phyloP scores from a whole-genome alignment of 495 filamentous ascomycete genomes.

The Pyrenula massariospora region DNA sequence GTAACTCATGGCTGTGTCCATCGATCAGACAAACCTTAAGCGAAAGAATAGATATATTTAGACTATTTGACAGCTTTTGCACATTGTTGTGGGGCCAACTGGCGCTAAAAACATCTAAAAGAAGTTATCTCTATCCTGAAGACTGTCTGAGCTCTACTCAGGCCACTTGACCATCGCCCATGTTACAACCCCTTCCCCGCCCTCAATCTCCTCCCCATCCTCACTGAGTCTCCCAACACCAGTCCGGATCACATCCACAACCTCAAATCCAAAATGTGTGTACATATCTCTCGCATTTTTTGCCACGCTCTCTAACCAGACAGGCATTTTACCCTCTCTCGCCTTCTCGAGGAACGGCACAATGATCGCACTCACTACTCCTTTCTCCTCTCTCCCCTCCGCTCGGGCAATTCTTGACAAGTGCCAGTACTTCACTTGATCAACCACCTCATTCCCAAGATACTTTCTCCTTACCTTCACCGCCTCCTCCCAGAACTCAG shows the following conservation, averaged over 20 bases:
- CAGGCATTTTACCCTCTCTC: constrained; percentile 1
- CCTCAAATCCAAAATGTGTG: constrained; percentile 3
- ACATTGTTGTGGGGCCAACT: too few relatives aligned
- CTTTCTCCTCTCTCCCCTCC: constrained; percentile 1
- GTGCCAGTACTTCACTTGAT: constrained; percentile 4
- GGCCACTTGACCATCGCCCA: neutral
- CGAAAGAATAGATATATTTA: too few relatives aligned
- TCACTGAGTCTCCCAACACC: neutral
- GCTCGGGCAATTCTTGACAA: constrained; percentile 3
- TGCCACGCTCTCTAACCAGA: neutral
- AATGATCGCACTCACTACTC: constrained; percentile 4
- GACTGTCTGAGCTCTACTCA: too few relatives aligned
- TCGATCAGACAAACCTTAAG: too few relatives aligned
- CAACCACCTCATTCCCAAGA: neutral
- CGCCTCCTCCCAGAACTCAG: neutral
- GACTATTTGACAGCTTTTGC: too few relatives aligned
- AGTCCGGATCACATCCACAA: constrained; percentile 1
- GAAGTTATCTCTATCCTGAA: too few relatives aligned
- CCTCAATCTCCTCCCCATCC: neutral
- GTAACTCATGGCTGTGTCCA: too few relatives aligned
- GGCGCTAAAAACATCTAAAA: too few relatives aligned
- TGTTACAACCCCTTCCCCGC: neutral
- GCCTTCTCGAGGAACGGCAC: constrained; percentile 2
- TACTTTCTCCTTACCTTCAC: constrained; percentile 2
- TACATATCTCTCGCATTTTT: constrained; percentile 5